These are phyloP conservation scores for Camellia japonica DNA, from an alignment of 148 eudicot genomes.

Conservation along the genomic window DNA sequence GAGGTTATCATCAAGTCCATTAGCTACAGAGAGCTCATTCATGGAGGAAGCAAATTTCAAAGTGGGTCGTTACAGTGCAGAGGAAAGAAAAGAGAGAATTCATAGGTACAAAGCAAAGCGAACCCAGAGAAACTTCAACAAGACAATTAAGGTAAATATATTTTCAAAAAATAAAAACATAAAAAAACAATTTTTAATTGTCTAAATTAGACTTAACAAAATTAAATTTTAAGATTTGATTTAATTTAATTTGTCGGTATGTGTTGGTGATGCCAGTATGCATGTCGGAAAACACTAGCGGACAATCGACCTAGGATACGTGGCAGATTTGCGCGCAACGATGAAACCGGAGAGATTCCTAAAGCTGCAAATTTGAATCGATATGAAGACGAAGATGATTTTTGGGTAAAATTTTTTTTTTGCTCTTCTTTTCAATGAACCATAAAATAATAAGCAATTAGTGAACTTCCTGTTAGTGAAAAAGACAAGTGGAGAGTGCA, in stretches of 20 bases:
- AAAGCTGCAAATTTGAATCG: conserved; percentile 45
- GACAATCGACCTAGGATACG: conserved; percentile 90
- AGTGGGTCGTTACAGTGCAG: conserved; percentile 75
- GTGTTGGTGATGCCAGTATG: conserved; percentile 44
- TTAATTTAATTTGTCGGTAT: background rate
- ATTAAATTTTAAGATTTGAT: too few species aligned
- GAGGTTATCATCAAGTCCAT: conserved; percentile 44
- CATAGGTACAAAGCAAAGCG: conserved; percentile 86
- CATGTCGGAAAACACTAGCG: conserved; percentile 93
- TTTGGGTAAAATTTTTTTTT: conserved; percentile 45
- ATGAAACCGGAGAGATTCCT: conserved; percentile 65
- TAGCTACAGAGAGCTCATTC: conserved; percentile 41
- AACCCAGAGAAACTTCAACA: conserved; percentile 81
- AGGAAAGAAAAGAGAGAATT: conserved; percentile 85
- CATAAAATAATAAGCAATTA: background rate
- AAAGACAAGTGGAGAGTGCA: background rate
- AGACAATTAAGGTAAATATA: conserved; percentile 69
- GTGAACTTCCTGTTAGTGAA: background rate
- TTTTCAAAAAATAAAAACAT: background rate
- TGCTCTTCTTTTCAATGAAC: background rate
- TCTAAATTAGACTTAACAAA: too few species aligned
- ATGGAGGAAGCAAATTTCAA: conserved; percentile 70
- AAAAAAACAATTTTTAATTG: too few species aligned
- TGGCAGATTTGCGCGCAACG: conserved; percentile 95
- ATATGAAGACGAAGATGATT: conserved; percentile 65